Conservation (phyloP, 176 grass and related monocot species). For the Hyparrhenia diplandra region DNA sequence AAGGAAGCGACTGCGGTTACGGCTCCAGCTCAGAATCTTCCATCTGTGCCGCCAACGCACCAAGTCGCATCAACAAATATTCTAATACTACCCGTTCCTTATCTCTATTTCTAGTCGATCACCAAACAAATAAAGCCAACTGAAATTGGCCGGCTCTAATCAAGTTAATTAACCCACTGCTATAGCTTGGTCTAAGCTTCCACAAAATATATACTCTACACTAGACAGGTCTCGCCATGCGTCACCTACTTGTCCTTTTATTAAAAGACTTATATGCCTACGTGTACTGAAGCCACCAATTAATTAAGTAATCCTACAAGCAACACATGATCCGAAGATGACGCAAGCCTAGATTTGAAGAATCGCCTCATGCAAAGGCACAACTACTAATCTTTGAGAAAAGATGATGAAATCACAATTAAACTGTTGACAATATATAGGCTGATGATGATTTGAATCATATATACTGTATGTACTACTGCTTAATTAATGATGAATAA, state of each 20-base stretch:
- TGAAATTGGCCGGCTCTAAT: constrained; percentile 27
- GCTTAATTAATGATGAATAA: constrained; percentile 1
- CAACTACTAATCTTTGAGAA: constrained; percentile 13
- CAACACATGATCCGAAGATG: constrained; percentile 70
- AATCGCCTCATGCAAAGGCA: neutral
- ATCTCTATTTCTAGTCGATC: constrained; percentile 28
- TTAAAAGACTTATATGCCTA: constrained; percentile 53
- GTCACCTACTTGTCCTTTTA: constrained; percentile 53
- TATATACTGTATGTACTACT: neutral
- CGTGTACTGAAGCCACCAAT: constrained; percentile 48
- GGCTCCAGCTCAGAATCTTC: too few species aligned
- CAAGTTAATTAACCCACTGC: neutral
- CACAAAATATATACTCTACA: constrained; percentile 13
- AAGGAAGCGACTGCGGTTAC: too few species aligned
- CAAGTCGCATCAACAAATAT: too few species aligned
- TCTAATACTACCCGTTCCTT: neutral
- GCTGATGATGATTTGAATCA: constrained; percentile 3
- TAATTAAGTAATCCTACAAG: constrained; percentile 44
- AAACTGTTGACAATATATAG: neutral
- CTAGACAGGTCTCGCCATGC: constrained; percentile 29
- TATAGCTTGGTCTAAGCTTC: constrained; percentile 19
- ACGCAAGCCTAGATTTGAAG: constrained; percentile 51
- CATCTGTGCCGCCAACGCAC: too few species aligned
- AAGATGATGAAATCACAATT: constrained; percentile 20
- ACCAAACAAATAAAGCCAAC: constrained; percentile 24